Conservation (phyloP, 208 protist species). For the Crithidia mellificae region DNA sequence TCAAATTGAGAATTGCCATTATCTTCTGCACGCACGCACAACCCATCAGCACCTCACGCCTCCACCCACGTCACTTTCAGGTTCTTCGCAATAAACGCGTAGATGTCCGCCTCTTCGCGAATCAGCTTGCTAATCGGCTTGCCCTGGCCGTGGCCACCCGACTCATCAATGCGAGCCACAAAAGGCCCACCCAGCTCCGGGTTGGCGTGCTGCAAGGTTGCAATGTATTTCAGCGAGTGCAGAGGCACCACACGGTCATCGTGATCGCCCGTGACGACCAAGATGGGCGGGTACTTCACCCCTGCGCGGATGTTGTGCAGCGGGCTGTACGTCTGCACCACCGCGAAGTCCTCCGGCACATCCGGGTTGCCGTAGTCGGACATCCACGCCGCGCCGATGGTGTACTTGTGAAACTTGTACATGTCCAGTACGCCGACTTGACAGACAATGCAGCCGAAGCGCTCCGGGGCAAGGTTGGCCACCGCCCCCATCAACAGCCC, state of each 20-base stretch:
- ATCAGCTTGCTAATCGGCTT: slow-evolving; percentile 92
- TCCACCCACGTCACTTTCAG: slow-evolving; percentile 65
- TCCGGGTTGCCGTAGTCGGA: slow-evolving; percentile 94
- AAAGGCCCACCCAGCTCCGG: slow-evolving; percentile 69
- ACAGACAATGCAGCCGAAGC: slow-evolving; percentile 82
- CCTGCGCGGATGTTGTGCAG: slow-evolving; percentile 89
- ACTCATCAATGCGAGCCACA: slow-evolving; percentile 79
- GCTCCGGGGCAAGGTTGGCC: slow-evolving; percentile 88
- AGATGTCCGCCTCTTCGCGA: slow-evolving; percentile 86
- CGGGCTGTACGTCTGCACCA: slow-evolving; percentile 92
- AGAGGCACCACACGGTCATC: slow-evolving; percentile 95
- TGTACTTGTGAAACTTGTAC: slow-evolving; percentile 96
- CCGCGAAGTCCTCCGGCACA: slow-evolving; percentile 90
- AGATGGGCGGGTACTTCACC: slow-evolving; percentile 86
- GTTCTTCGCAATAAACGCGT: slow-evolving; percentile 89
- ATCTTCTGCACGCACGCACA: neutral
- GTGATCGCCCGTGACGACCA: slow-evolving; percentile 94
- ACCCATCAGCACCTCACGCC: neutral
- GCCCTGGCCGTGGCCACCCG: slow-evolving; percentile 90
- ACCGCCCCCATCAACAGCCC: slow-evolving; percentile 92
- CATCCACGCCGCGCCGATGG: slow-evolving; percentile 92
- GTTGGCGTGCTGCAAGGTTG: slow-evolving; percentile 91
- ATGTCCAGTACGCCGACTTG: slow-evolving; percentile 95
- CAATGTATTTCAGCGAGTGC: slow-evolving; percentile 95
- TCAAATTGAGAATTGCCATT: neutral